A percentile compares a stretch with the other conserved stretches of the same genome.
phyloP scores from a whole-genome alignment of 352 stramenopile species.

The Pythium volutum region DNA sequence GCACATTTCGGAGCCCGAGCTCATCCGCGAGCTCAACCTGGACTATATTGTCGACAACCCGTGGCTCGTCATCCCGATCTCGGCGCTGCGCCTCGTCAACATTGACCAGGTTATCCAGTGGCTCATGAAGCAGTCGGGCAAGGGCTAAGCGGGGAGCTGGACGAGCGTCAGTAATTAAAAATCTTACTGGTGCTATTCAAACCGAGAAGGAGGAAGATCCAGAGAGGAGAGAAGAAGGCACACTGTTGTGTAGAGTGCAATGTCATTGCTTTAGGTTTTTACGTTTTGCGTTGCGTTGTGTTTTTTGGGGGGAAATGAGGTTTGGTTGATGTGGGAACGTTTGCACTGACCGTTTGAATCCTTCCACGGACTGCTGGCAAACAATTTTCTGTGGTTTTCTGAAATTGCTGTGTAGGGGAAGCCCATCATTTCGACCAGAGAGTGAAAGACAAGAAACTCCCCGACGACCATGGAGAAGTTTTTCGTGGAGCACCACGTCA shows the following conservation, averaged over 20 bases:
- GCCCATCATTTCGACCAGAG: neutral
- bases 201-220: neutral
- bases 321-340: neutral
- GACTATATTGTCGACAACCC: conserved; percentile 99
- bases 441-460: neutral
- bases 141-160: conserved; percentile 50
- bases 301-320: neutral
- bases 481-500: conserved; percentile 72
- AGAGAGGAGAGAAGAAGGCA: conserved; percentile 9
- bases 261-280: conserved; percentile 21
- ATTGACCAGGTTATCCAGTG: conserved; percentile 98
- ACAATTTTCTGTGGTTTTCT: neutral
- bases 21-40: conserved; percentile 95
- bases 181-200: neutral
- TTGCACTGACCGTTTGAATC: neutral
- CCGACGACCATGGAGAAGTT: conserved; percentile 64
- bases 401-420: neutral
- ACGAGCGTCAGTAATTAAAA: neutral
- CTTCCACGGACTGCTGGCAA: conserved; percentile 11
- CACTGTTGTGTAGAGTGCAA: conserved; percentile 23
- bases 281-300: conserved; percentile 5
- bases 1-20: conserved; percentile 87
- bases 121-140: conserved; percentile 94
- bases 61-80: conserved; percentile 98
- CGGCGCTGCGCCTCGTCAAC: conserved; percentile 94